Percentiles rank a stretch among this genome's conserved stretches.
These are phyloP conservation scores for Phaeotremella skinneri DNA, from an alignment of 768 basidiomycete species.

Conservation along the genomic window DNA sequence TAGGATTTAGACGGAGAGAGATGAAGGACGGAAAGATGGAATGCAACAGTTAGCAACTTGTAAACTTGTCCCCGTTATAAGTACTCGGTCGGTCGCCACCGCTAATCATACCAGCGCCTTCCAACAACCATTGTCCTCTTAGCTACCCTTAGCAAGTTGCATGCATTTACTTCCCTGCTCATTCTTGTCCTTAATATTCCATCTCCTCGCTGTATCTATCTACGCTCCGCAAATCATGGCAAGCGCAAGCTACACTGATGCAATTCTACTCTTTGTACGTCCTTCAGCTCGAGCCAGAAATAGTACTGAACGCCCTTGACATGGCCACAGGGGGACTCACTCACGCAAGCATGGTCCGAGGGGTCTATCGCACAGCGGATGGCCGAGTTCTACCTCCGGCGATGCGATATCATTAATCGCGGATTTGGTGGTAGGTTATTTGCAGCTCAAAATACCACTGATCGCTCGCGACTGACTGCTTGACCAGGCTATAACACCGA, in stretches of 20 bases:
- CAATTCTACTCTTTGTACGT: slow-evolving; percentile 48
- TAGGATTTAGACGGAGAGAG: no score
- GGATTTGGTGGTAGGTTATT: slow-evolving; percentile 58
- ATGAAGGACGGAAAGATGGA: no score
- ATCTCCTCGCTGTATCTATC: neutral
- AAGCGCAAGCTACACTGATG: slow-evolving; percentile 29
- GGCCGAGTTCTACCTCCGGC: slow-evolving; percentile 71
- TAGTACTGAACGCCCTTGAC: neutral
- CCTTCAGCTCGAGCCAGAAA: neutral
- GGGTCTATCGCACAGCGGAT: slow-evolving; percentile 68
- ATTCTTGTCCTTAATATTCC: neutral
- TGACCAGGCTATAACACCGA: slow-evolving; percentile 66
- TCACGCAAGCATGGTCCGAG: slow-evolving; percentile 40
- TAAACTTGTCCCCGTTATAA: no score
- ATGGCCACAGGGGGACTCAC: slow-evolving; percentile 42
- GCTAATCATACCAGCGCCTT: no score
- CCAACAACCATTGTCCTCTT: no score
- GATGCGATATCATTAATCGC: slow-evolving; percentile 81
- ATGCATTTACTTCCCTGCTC: neutral
- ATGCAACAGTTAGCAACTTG: no score
- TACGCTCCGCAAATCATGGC: slow-evolving; percentile 22
- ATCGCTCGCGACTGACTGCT: neutral
- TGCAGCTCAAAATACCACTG: neutral
- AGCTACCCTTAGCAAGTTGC: neutral
- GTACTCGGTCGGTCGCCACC: no score